These are phyloP conservation scores for Candida dajiaensis DNA, from an alignment of 805 yeast species.

Conservation along the genomic window DNA sequence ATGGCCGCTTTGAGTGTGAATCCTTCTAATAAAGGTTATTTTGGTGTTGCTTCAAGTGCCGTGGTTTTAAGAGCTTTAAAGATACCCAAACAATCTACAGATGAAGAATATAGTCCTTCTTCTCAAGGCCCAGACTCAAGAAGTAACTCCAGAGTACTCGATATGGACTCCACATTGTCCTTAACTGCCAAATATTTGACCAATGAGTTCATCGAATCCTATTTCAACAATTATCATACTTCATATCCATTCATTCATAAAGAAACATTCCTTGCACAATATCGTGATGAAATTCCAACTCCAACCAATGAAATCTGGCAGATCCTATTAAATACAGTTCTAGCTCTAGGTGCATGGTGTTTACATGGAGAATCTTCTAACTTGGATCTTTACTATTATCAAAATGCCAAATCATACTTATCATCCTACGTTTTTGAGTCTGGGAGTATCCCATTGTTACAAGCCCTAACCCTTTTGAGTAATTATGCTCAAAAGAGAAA, in stretches of 20 bases:
- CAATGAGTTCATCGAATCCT: conserved; percentile 39
- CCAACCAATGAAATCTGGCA: conserved; percentile 45
- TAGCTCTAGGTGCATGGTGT: conserved; percentile 71
- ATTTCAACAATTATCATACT: conserved; percentile 54
- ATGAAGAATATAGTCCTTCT: conserved; percentile 13
- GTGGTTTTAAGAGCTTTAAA: conserved; percentile 45
- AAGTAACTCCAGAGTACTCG: conserved; percentile 18
- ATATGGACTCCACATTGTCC: conserved; percentile 22
- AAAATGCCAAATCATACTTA: conserved; percentile 41
- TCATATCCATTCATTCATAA: conserved; percentile 57
- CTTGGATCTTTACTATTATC: conserved; percentile 50
- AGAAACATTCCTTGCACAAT: conserved; percentile 45
- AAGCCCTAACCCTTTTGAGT: conserved; percentile 47
- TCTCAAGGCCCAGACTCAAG: conserved; percentile 18
- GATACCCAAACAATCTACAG: conserved; percentile 25
- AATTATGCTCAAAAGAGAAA: conserved; percentile 60
- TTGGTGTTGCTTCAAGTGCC: conserved; percentile 60
- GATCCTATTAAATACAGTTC: conserved; percentile 47
- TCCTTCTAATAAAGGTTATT: conserved; percentile 53
- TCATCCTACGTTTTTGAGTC: conserved; percentile 47
- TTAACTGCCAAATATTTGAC: conserved; percentile 25
- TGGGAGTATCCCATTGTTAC: conserved; percentile 50
- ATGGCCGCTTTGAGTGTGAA: conserved; percentile 56
- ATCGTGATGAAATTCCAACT: conserved; percentile 34
- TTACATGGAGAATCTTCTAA: conserved; percentile 46